These are phyloP conservation scores for Claviceps maximensis DNA, from an alignment of 2,329 filamentous ascomycete species.

Conservation along the genomic window DNA sequence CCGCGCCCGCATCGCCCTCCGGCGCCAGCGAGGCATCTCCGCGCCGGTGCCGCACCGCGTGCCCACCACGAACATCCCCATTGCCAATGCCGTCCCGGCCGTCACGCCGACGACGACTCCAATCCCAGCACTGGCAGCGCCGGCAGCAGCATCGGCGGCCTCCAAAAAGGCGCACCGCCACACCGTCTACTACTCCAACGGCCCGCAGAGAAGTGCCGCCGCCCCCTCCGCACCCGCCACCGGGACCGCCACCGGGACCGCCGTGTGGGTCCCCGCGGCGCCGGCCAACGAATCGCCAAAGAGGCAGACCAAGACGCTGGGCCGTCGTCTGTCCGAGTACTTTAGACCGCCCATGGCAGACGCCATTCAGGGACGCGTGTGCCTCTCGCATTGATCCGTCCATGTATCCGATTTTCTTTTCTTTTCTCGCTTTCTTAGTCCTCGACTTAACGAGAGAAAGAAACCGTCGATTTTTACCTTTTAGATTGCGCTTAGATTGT, in stretches of 20 bases:
- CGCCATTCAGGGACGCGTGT: too few relatives aligned
- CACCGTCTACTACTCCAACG: slow-evolving; percentile 7
- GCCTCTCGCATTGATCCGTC: too few relatives aligned
- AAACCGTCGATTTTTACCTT: too few relatives aligned
- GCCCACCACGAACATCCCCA: background rate
- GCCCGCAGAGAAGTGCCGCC: slow-evolving; percentile 3
- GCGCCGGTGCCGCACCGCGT: background rate
- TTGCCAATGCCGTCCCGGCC: too few relatives aligned
- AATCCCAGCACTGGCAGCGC: background rate
- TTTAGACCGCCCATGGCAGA: slow-evolving; percentile 6
- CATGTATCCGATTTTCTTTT: too few relatives aligned
- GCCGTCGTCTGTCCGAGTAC: slow-evolving; percentile 8
- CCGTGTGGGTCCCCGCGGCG: too few relatives aligned
- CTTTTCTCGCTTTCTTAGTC: too few relatives aligned
- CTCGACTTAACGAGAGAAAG: too few relatives aligned
- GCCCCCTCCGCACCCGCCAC: too few relatives aligned
- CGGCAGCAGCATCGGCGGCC: too few relatives aligned
- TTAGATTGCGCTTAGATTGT: too few relatives aligned
- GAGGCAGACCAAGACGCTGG: slow-evolving; percentile 6
- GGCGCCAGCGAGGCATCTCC: background rate
- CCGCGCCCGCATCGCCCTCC: slow-evolving; percentile 4
- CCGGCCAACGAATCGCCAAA: background rate
- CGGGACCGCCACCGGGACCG: too few relatives aligned
- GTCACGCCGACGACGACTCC: background rate
- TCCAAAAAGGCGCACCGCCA: slow-evolving; percentile 1